Base-by-base conservation (phyloP, 768 basidiomycete genomes). In the Suillus discolor region DNA sequence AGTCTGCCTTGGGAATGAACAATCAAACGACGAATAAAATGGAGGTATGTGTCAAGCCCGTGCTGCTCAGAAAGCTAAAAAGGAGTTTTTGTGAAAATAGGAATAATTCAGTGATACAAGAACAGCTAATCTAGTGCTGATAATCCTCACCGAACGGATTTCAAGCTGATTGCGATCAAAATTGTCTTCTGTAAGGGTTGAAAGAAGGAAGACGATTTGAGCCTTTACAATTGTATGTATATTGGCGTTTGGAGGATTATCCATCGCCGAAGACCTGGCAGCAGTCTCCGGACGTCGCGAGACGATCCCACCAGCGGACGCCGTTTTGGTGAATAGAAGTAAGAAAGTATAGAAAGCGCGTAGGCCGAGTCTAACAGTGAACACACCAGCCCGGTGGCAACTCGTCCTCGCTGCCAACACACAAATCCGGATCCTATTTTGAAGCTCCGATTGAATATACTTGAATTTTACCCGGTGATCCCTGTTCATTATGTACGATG, bases 171-270 rank as follows among this genome's bases (percentile, higher is more conserved):
- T 94, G 75, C 93, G 88, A 75, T 94, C 93, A 76, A 94, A 99
- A 80, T 95, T 96, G 73, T 99, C 97, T 80, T 99, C 97, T 66
- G 94, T 95, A 67, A 99, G 87, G 34, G 95, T 98, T 36, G 94
- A 95, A 70, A 99, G 86, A 65, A 98, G 85, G 80, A 99, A 99
- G 70, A 97, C 96, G 75, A 99, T 96, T 84, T 99, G 96, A 66
- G 96, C 92, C 80, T 93, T 93, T 81, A 95, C 93, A 78, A 94
- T 94, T 76, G 92, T 94, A 79, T 93, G 89, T 75, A 94, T 93
- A 78, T 92, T 93, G 77, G 90, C 89, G 75, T 79, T 89, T 80
- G 90, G 87, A 84, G 90, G 87, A 76, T 87, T 91, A 82, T 93
- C 92, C 92, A 92, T 93, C 80, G 89, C 86, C 82, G 89, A 89